phyloP scores from a whole-genome alignment of 352 stramenopile genomes.

The Globisporangium spinosum region DNA sequence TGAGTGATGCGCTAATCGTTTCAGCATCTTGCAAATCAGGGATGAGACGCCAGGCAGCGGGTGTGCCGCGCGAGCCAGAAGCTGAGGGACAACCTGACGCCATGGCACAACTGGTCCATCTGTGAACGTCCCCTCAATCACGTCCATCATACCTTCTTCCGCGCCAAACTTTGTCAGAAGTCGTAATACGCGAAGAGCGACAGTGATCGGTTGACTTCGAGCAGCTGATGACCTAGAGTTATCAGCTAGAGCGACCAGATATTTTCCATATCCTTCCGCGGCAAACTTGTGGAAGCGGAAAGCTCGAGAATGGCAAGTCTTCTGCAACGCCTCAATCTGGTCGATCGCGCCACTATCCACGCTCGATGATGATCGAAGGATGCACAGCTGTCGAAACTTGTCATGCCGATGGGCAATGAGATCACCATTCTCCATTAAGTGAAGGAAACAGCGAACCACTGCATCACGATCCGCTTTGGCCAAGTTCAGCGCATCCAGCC shows the following conservation, averaged over 20 bases:
- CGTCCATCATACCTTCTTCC: slow-evolving; percentile 37
- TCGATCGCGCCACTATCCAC: slow-evolving; percentile 21
- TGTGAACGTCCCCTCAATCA: slow-evolving; percentile 41
- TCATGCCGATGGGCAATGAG: slow-evolving; percentile 35
- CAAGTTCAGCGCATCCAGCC: slow-evolving; percentile 43
- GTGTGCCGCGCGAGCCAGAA: slow-evolving; percentile 64
- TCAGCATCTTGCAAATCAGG: slow-evolving; percentile 54
- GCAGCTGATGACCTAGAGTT: background rate
- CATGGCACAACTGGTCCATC: slow-evolving; percentile 56
- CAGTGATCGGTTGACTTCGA: slow-evolving; percentile 34
- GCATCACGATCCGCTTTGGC: slow-evolving; percentile 26
- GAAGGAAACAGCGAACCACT: slow-evolving; percentile 42
- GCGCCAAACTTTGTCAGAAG: slow-evolving; percentile 62
- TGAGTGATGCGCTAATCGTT: slow-evolving; percentile 54
- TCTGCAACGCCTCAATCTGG: slow-evolving; percentile 34
- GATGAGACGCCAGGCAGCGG: slow-evolving; percentile 44
- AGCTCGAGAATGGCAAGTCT: slow-evolving; percentile 27
- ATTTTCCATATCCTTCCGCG: slow-evolving; percentile 33
- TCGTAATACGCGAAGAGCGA: slow-evolving; percentile 58
- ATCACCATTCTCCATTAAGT: slow-evolving; percentile 48
- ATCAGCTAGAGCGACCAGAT: slow-evolving; percentile 9
- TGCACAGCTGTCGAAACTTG: slow-evolving; percentile 34
- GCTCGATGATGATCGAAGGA: slow-evolving; percentile 13
- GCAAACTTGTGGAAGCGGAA: slow-evolving; percentile 38
- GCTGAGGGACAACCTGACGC: slow-evolving; percentile 64